Evolutionary conservation across 75 land plant genomes (phyloP).

Genomic region (Cupressus sempervirens): DNA sequence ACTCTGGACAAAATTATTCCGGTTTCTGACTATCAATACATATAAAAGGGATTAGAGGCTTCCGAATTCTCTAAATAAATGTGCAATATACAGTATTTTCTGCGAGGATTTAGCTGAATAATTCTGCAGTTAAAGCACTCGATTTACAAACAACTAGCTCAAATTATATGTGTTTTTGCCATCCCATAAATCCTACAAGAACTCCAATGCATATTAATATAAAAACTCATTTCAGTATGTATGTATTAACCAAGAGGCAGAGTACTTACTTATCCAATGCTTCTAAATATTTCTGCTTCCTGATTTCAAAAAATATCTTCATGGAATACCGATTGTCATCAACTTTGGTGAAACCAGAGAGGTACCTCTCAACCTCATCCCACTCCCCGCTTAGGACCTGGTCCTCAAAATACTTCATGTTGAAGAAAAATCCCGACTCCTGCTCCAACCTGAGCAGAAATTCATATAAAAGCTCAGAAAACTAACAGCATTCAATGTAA

Average conservation of each 20-base stretch:
- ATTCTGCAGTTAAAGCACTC: not conserved
- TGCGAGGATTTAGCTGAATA: not conserved
- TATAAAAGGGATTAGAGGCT: not conserved
- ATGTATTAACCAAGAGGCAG: not conserved
- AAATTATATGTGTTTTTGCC: not conserved
- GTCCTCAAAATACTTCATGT: slow-evolving; percentile 45
- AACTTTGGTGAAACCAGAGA: slow-evolving; percentile 43
- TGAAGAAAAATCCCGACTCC: slow-evolving; percentile 42
- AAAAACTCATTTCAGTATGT: not conserved
- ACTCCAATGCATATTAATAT: too few relatives aligned
- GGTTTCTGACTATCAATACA: not conserved
- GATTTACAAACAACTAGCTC: not conserved
- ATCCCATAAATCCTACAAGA: too few relatives aligned
- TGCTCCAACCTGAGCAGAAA: slow-evolving; percentile 33
- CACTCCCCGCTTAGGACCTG: slow-evolving; percentile 33
- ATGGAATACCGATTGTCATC: slow-evolving; percentile 44
- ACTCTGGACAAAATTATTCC: not conserved
- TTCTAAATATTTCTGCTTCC: slow-evolving; percentile 43
- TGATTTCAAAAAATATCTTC: slow-evolving; percentile 48
- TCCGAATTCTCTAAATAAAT: not conserved
- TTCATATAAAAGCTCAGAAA: not conserved
- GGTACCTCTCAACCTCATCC: slow-evolving; percentile 41
- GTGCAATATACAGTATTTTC: not conserved
- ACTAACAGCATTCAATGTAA: not conserved
- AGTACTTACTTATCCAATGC: slow-evolving; percentile 38